A percentile compares a stretch with the other conserved stretches of the same genome.
Conservation (phyloP, 2,329 filamentous ascomycete genomes). For the Talaromyces sp. region DNA sequence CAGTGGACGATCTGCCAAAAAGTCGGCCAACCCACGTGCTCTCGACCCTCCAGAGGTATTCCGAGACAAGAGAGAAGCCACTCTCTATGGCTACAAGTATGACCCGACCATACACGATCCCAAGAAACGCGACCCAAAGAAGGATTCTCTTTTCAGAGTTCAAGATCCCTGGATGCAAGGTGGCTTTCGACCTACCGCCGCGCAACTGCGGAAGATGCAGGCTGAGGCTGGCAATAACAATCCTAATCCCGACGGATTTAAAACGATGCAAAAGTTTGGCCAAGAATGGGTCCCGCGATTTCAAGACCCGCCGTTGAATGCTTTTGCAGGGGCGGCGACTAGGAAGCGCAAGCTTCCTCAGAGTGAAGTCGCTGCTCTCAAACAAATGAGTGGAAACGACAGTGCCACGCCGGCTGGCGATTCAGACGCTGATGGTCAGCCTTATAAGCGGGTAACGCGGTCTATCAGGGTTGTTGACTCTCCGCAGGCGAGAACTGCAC, state of each 20-base stretch:
- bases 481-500: conserved; percentile 16
- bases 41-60: conserved; percentile 47
- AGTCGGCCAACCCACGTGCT: conserved; percentile 48
- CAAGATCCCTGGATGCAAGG: conserved; percentile 56
- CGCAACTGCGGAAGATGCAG: conserved; percentile 37
- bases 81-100: conserved; percentile 57
- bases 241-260: conserved; percentile 40
- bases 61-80: conserved; percentile 58
- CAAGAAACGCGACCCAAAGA: conserved; percentile 18
- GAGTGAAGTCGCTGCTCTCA: conserved; percentile 25
- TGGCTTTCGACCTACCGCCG: conserved; percentile 41
- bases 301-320: conserved; percentile 27
- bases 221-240: conserved; percentile 31
- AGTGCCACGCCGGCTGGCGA: conserved; percentile 22
- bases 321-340: conserved; percentile 20
- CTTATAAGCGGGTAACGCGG: conserved; percentile 29
- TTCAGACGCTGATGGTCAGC: conserved; percentile 24
- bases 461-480: conserved; percentile 22
- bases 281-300: conserved; percentile 33
- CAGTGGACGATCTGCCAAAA: conserved; percentile 47
- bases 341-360: conserved; percentile 36
- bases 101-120: conserved; percentile 31
- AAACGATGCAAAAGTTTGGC: conserved; percentile 31
- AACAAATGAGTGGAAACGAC: conserved; percentile 20
- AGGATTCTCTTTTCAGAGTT: conserved; percentile 40